A percentile compares a stretch with the other conserved stretches of the same genome.
Conservation (phyloP, 768 basidiomycete species). For the Calvatia gigantea region DNA sequence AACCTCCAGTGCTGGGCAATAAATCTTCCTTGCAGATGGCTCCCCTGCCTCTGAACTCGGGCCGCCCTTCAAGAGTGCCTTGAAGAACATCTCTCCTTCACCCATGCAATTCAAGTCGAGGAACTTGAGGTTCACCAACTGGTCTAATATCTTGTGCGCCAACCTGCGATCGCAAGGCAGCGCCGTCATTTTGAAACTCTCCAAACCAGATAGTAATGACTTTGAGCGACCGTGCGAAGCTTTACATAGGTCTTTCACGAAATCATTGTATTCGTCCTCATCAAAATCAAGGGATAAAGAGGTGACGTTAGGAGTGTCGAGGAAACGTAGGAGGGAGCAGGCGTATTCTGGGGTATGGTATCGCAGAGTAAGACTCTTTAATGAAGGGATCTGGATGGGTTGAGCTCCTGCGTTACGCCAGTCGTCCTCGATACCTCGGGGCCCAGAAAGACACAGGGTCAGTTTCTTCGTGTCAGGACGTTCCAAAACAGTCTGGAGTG, state of each 20-base stretch:
- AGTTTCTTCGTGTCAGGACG: slow-evolving; percentile 55
- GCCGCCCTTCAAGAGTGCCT: slow-evolving; percentile 13
- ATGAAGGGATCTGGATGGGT: slow-evolving; percentile 34
- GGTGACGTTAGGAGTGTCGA: slow-evolving; percentile 36
- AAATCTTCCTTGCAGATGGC: slow-evolving; percentile 16
- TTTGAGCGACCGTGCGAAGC: slow-evolving; percentile 35
- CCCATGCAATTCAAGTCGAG: slow-evolving; percentile 33
- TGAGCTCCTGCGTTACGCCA: slow-evolving; percentile 37
- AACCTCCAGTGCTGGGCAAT: slow-evolving; percentile 49
- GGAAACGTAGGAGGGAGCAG: slow-evolving; percentile 32
- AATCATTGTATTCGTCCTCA: slow-evolving; percentile 46
- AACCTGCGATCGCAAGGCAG: slow-evolving; percentile 38
- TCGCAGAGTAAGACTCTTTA: slow-evolving; percentile 35
- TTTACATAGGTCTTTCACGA: slow-evolving; percentile 41
- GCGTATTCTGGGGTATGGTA: slow-evolving; percentile 38
- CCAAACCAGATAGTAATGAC: slow-evolving; percentile 45
- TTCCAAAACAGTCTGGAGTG: slow-evolving; percentile 49
- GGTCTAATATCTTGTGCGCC: slow-evolving; percentile 37
- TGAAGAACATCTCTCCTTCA: slow-evolving; percentile 30
- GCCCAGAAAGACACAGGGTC: slow-evolving; percentile 55
- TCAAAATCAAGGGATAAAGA: slow-evolving; percentile 55
- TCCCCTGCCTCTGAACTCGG: not conserved
- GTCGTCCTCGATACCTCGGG: slow-evolving; percentile 30
- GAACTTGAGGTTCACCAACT: slow-evolving; percentile 43
- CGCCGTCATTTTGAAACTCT: slow-evolving; percentile 48